Base-by-base conservation (phyloP, 73 alveolate genomes). In the Symbiodinium pilosum region DNA sequence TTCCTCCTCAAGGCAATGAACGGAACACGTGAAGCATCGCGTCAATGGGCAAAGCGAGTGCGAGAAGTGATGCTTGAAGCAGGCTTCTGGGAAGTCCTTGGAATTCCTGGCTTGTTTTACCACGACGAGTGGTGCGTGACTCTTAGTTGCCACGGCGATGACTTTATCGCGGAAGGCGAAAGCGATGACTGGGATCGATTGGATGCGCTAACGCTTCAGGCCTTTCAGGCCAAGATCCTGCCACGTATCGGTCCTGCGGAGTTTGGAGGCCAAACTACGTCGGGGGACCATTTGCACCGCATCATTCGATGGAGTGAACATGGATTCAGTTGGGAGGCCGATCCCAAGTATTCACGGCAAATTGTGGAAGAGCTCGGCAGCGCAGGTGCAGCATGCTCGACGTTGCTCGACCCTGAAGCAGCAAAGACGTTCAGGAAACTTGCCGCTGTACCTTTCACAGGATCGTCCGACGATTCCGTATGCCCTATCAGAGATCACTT, bases 361-460 rank as follows among this genome's bases (percentile, higher is more conserved):
- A 21, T 88, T 26, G 86, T 59, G 38, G 42, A 32, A 16, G 93
- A 86, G 20, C 38, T 86, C 39, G 93, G 93, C 21, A 83, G 83
- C 24, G 47, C 54, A 0, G 83, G 51, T 6, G 21, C 93, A 12
- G 56, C 93, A n/a, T 69, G 81, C 38, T 44, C 83, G 4, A 34
- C 34, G 52, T 54, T 56, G 7, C 21, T 86, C 54, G 21, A 11
- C 52, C 83, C 68, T 16, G 20, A 7, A 44, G 94, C 54, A 11
- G 54, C 83, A 1, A 30, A 32, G 11, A 21, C 0, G 30, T 86
- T 86, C 5, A 47, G 93, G 18, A 43, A 32, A 7, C 34, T 44
- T 21, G 93, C 93, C 84, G 28, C 42, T 87, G 83, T 89, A 89
- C 26, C 94, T 87, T 77, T 89, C 95, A 12, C 43, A 54, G 54